Conservation (phyloP, 345 rosid genomes). For the Brassica incana region DNA sequence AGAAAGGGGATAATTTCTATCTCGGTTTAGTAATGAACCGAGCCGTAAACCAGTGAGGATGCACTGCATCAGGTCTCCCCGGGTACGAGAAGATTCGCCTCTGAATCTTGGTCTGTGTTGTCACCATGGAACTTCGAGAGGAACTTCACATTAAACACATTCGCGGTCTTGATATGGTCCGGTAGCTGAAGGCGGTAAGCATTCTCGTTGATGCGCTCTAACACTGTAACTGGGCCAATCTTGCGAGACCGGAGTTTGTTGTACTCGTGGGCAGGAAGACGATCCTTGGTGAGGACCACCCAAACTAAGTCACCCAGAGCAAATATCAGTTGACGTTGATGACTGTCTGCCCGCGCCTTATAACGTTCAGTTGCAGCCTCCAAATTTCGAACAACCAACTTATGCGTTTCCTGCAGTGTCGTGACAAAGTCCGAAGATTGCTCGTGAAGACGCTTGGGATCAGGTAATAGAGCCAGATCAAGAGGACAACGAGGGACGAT, state of each 20-base stretch:
- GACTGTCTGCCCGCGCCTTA: not conserved
- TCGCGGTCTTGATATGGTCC: too few species aligned
- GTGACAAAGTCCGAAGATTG: not conserved
- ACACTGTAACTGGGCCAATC: not conserved
- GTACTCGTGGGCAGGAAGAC: not conserved
- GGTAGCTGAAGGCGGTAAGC: not conserved
- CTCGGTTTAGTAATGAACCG: too few species aligned
- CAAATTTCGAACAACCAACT: not conserved
- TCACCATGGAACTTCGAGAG: too few species aligned
- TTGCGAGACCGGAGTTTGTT: not conserved
- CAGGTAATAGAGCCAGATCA: not conserved
- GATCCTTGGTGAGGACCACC: not conserved
- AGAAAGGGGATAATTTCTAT: too few species aligned
- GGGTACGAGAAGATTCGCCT: too few species aligned
- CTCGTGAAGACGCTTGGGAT: not conserved
- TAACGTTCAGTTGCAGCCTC: not conserved
- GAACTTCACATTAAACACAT: too few species aligned
- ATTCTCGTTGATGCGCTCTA: not conserved
- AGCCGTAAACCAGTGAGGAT: too few species aligned
- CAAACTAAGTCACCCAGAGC: not conserved
- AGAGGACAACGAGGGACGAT: not conserved
- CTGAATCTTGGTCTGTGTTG: too few species aligned
- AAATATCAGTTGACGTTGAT: not conserved
- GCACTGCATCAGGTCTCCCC: too few species aligned
- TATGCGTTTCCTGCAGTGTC: not conserved